Percentiles rank a stretch among this genome's conserved stretches.
Conservation (phyloP, 106 monocot species). For the Platanthera guangdongensis region DNA sequence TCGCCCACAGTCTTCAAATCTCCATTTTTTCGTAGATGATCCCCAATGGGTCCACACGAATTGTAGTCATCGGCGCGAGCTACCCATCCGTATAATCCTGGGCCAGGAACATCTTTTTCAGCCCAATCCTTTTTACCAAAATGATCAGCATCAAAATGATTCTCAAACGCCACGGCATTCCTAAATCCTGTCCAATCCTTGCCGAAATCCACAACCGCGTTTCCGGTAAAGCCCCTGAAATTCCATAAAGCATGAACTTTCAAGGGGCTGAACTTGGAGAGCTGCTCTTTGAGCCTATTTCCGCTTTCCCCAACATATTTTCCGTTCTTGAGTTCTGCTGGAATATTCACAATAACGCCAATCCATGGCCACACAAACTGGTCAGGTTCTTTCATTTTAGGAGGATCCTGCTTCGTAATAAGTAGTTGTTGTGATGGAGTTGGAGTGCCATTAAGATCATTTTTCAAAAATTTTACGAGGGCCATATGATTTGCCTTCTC, state of each 20-base stretch:
- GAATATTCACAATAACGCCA: constrained; percentile 39
- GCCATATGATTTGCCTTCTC: constrained; percentile 37
- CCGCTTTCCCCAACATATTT: constrained; percentile 23
- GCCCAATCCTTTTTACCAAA: constrained; percentile 34
- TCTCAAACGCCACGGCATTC: constrained; percentile 57
- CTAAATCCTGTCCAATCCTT: constrained; percentile 54
- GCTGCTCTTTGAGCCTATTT: constrained; percentile 6
- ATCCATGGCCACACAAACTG: constrained; percentile 62
- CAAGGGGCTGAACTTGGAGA: constrained; percentile 29
- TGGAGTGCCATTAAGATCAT: constrained; percentile 11
- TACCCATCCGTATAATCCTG: constrained; percentile 58
- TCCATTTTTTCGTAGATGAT: constrained; percentile 40
- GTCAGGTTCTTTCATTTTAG: constrained; percentile 17
- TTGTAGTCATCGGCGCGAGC: constrained; percentile 58
- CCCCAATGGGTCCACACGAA: constrained; percentile 25
- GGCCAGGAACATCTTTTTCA: constrained; percentile 13
- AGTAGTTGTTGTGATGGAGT: not conserved
- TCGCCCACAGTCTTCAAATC: constrained; percentile 52
- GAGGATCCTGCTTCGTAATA: not conserved
- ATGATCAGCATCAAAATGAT: constrained; percentile 28
- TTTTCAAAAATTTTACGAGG: constrained; percentile 32
- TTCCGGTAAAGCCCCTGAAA: not conserved
- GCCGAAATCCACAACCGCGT: constrained; percentile 35
- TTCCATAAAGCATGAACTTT: constrained; percentile 14
- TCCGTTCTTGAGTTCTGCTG: constrained; percentile 22